phyloP scores from a whole-genome alignment of 73 alveolate genomes.

The Blepharisma stoltei region DNA sequence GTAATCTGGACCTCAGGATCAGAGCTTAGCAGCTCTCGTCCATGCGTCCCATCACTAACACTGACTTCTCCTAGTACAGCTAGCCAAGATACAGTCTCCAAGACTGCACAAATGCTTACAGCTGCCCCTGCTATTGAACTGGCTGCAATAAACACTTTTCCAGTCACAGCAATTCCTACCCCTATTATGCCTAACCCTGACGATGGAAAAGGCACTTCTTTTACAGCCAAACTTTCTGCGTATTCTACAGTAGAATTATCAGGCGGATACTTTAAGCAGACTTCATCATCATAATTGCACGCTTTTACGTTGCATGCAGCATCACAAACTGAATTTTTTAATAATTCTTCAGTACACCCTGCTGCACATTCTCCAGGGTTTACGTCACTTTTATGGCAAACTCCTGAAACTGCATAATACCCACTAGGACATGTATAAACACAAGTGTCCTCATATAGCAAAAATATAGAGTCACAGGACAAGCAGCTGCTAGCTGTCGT shows the following conservation, averaged over 20 bases:
- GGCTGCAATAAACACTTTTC: too few species aligned
- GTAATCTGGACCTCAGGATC: constrained; percentile 3
- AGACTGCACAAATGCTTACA: neutral
- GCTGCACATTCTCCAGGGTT: constrained; percentile 2
- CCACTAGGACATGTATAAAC: neutral
- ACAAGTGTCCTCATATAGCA: neutral
- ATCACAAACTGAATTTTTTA: constrained; percentile 8
- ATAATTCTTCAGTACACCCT: neutral
- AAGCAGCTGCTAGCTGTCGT: neutral
- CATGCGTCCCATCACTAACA: neutral
- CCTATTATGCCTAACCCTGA: too few species aligned
- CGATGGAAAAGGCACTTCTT: too few species aligned
- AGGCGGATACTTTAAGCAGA: neutral
- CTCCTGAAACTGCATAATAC: neutral
- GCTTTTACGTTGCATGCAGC: constrained; percentile 4
- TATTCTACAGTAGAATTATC: too few species aligned
- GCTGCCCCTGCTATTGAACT: neutral
- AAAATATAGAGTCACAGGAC: neutral
- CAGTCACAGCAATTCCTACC: too few species aligned
- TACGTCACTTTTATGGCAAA: neutral
- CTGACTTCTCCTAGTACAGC: neutral
- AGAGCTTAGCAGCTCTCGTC: neutral
- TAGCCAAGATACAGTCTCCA: constrained; percentile 11
- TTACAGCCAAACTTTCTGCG: too few species aligned
- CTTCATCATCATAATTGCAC: neutral